phyloP scores from a whole-genome alignment of 495 filamentous ascomycete genomes.

The Lindgomyces ingoldianus region DNA sequence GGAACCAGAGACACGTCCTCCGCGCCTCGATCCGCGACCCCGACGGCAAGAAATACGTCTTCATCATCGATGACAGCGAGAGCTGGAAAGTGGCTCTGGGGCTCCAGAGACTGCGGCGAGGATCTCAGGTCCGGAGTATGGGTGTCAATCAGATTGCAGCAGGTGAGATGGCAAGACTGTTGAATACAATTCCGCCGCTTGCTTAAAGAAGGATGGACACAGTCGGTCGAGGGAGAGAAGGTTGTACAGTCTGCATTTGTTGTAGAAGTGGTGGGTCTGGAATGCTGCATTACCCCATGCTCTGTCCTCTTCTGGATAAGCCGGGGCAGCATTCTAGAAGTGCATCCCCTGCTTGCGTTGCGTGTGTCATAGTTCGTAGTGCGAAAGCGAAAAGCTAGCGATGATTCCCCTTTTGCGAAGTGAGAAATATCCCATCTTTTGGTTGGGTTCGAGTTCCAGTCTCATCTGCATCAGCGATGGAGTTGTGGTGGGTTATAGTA shows the following conservation, averaged over 20 bases:
- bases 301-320: background rate
- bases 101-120: constrained; percentile 69
- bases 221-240: too few species aligned
- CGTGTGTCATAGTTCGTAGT: background rate
- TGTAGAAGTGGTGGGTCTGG: background rate
- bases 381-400: background rate
- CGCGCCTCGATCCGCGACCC: constrained; percentile 80
- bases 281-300: background rate
- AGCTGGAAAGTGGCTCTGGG: constrained; percentile 91
- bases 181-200: constrained; percentile 41
- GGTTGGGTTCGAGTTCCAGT: background rate
- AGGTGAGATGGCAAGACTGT: constrained; percentile 60
- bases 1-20: constrained; percentile 63
- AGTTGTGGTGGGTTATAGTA: constrained; percentile 1
- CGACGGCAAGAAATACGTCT: constrained; percentile 80
- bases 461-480: constrained; percentile 17
- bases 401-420: background rate
- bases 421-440: background rate
- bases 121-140: constrained; percentile 58
- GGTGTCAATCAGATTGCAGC: constrained; percentile 47
- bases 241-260: too few species aligned
- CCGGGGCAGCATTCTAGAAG: background rate
- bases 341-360: background rate
- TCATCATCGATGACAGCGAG: constrained; percentile 78
- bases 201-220: too few species aligned